Evolutionary conservation across 2,329 filamentous ascomycete species (phyloP).

Genomic region (Zymoseptoria pseudotritici): DNA sequence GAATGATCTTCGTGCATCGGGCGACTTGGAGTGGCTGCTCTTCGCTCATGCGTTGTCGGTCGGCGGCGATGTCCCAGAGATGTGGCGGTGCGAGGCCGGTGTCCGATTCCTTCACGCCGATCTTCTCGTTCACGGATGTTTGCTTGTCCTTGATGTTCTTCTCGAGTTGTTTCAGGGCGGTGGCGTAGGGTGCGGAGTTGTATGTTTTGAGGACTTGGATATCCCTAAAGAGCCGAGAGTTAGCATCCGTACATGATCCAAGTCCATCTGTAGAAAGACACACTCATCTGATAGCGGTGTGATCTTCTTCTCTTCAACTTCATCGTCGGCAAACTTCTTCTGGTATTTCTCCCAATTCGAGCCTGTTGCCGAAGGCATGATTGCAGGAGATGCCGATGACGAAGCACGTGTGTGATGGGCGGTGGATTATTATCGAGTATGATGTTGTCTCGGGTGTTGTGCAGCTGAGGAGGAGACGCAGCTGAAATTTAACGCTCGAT

Average conservation of each 20-base stretch:
- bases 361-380: slow-evolving; percentile 89
- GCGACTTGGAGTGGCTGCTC: slow-evolving; percentile 97
- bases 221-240: slow-evolving; percentile 59
- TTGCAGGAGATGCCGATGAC: slow-evolving; percentile 18
- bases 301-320: slow-evolving; percentile 99
- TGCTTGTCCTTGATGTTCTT: slow-evolving; percentile 99
- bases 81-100: slow-evolving; percentile 96
- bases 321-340: slow-evolving; percentile 94
- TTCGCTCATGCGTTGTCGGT: slow-evolving; percentile 96
- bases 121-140: slow-evolving; percentile 97
- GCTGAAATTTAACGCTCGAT: neutral
- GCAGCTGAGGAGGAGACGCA: neutral
- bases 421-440: neutral
- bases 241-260: slow-evolving; percentile 2
- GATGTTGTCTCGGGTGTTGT: neutral
- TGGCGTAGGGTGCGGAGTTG: slow-evolving; percentile 90
- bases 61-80: slow-evolving; percentile 96
- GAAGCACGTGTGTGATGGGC: neutral
- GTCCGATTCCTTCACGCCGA: slow-evolving; percentile 85
- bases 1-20: slow-evolving; percentile 97
- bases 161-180: slow-evolving; percentile 91
- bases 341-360: slow-evolving; percentile 97
- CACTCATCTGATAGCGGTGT: slow-evolving; percentile 94
- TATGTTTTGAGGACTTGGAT: slow-evolving; percentile 99
- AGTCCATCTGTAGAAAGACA: slow-evolving; percentile 30